Base-by-base conservation (phyloP, 2,329 filamentous ascomycete genomes). In the Aureobasidium uvarum region DNA sequence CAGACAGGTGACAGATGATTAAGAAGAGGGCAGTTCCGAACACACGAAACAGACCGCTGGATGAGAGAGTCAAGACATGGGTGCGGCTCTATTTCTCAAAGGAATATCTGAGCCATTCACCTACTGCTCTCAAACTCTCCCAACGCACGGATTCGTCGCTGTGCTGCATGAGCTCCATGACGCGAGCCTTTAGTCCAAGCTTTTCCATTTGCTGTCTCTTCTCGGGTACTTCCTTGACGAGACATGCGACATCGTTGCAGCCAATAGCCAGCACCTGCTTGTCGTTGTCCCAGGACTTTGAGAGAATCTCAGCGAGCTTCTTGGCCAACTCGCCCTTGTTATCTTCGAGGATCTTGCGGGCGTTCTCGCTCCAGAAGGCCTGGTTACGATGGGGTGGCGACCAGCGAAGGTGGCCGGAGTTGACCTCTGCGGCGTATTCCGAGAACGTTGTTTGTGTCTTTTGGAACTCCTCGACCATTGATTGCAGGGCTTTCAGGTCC, bases 161-260 rank as follows among this genome's bases (percentile, higher is more conserved):
- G 74, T 96, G 91, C 72, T 86, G 88, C 93, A 97, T 97, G 73
- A 97, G 82, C 79, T 92, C 90, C 92, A 97, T 96, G 67, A 96
- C 89, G 70, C 91, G 84, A 20, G 85, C 86, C 84, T 97, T 97
- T 68, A 97, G 78, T 0, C 92, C 92, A 50, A 92, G 77, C 79
- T 88, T 92, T 80, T 97, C 93, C 71, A 96, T 82, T 75, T 89
- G 85, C 66, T 83, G 81, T 73, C 93, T 83, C 80, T 89, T 90
- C 80, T 96, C 92, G 0, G 93, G 92, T 64, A 94, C 90, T 77
- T 96, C 91, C 77, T 91, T 93, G 56, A 97, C 92, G 67, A 97
- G 79, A 68, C 83, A 88, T n/a, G 91, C 92, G 23, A 97, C 86
- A 74, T 97, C 93, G 75, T 96, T 96, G 79, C 92, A 96, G 23